Evolutionary conservation across 1,284 basidiomycete genomes (phyloP).

Genomic region (Puccinia polysora): DNA sequence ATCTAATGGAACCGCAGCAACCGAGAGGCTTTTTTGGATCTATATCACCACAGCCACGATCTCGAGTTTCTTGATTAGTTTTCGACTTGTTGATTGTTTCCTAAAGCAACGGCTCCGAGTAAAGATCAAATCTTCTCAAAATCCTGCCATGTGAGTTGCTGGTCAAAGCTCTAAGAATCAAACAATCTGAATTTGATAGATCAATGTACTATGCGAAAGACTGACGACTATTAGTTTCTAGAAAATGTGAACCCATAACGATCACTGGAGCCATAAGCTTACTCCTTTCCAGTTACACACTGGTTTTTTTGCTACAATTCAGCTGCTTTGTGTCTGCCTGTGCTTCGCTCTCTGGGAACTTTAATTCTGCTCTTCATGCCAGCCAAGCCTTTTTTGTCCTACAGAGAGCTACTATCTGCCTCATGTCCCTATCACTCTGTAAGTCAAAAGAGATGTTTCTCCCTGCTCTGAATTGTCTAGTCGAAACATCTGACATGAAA

Average conservation of each 20-base stretch:
- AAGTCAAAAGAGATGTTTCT: neutral
- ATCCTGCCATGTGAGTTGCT: conserved; percentile 6
- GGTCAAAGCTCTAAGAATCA: neutral
- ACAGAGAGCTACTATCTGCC: conserved; percentile 4
- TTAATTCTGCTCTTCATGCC: conserved; percentile 7
- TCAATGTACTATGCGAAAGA: neutral
- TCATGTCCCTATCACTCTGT: conserved; percentile 13
- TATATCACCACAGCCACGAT: conserved; percentile 4
- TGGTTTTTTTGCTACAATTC: conserved; percentile 8
- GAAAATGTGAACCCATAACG: conserved; percentile 18
- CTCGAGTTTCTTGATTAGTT: conserved; percentile 4
- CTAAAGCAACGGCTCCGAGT: neutral
- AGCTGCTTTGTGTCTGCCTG: conserved; percentile 6
- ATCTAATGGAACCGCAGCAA: neutral
- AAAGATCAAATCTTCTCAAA: conserved; percentile 5
- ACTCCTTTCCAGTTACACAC: conserved; percentile 4
- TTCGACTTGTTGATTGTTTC: conserved; percentile 8
- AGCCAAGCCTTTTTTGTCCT: conserved; percentile 15
- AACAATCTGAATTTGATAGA: neutral
- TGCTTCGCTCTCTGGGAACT: conserved; percentile 9
- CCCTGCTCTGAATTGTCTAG: neutral
- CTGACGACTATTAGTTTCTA: neutral
- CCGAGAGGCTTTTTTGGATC: conserved; percentile 6
- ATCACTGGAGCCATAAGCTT: neutral
- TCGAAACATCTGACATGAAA: neutral